Conservation (phyloP, 2,329 filamentous ascomycete species). For the Coccinonectria pachysandricola region DNA sequence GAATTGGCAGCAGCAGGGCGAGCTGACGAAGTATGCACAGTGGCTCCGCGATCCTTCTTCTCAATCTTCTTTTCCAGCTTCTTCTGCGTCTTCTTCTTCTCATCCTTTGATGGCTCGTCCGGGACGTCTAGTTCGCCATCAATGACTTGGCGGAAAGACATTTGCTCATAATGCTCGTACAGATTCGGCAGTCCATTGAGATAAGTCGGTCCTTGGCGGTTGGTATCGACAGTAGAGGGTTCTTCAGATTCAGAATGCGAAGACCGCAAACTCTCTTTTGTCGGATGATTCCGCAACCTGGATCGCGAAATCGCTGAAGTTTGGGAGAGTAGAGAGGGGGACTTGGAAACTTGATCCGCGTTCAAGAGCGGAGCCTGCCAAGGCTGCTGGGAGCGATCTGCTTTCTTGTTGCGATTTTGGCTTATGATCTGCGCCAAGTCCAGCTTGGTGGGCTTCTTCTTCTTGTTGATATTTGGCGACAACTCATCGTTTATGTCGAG, state of each 20-base stretch:
- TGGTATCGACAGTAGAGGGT: slow-evolving; percentile 18
- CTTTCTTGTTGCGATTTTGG: slow-evolving; percentile 20
- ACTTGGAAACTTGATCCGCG: slow-evolving; percentile 28
- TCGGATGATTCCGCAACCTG: slow-evolving; percentile 25
- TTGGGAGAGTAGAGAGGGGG: slow-evolving; percentile 33
- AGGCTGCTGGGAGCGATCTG: slow-evolving; percentile 21
- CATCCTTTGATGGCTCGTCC: slow-evolving; percentile 9
- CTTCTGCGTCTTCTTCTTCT: slow-evolving; percentile 7
- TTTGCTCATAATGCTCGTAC: slow-evolving; percentile 49
- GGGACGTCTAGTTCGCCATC: slow-evolving; percentile 12
- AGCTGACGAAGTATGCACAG: no score
- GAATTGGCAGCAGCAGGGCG: no score
- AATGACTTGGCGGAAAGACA: slow-evolving; percentile 37
- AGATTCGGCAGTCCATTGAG: slow-evolving; percentile 36
- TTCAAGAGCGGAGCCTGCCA: slow-evolving; percentile 24
- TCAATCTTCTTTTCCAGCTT: no score
- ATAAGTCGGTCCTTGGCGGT: slow-evolving; percentile 14
- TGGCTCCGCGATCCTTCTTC: no score
- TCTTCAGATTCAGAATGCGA: slow-evolving; percentile 11
- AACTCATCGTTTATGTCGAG: slow-evolving; percentile 30
- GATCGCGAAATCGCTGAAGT: slow-evolving; percentile 16
- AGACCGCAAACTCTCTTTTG: slow-evolving; percentile 26
- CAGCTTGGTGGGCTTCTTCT: slow-evolving; percentile 37
- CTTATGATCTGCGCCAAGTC: slow-evolving; percentile 37
- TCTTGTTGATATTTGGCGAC: slow-evolving; percentile 15